Percentiles rank a stretch among this genome's conserved stretches.
Conservation (phyloP, 441 rosid species). For the Mallotus japonicus region DNA sequence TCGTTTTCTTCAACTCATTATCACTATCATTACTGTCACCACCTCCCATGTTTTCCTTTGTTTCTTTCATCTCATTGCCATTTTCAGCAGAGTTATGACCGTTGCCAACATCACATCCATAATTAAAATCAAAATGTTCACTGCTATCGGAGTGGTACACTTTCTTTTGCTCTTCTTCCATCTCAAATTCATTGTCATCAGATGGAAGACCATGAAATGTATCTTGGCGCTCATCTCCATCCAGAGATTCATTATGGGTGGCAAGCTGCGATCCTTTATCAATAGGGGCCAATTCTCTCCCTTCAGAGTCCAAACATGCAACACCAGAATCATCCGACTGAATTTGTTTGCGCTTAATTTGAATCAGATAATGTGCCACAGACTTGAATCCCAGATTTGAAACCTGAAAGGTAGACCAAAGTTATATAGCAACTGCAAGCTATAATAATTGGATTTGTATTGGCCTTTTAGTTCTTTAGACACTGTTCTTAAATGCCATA, state of each 20-base stretch:
- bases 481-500: not conserved
- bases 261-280: not conserved
- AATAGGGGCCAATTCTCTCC: not conserved
- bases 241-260: constrained; percentile 1
- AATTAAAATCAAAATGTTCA: not conserved
- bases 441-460: not conserved
- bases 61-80: not conserved
- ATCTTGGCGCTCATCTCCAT: constrained; percentile 3
- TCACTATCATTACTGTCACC: too few species aligned
- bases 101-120: not conserved
- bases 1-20: too few species aligned
- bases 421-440: not conserved
- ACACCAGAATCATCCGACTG: constrained; percentile 11
- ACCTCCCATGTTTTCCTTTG: not conserved
- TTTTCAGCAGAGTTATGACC: not conserved
- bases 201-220: not conserved
- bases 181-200: constrained; percentile 12
- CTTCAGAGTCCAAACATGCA: constrained; percentile 16
- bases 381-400: constrained; percentile 67
- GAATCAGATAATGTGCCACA: constrained; percentile 80
- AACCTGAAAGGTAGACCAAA: constrained; percentile 40
- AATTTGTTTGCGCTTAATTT: constrained; percentile 35
- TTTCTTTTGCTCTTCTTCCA: constrained; percentile 11
- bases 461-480: not conserved
- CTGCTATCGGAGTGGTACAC: constrained; percentile 1